Conservation (phyloP, 352 stramenopile species). For the Globisporangium okanoganense region DNA sequence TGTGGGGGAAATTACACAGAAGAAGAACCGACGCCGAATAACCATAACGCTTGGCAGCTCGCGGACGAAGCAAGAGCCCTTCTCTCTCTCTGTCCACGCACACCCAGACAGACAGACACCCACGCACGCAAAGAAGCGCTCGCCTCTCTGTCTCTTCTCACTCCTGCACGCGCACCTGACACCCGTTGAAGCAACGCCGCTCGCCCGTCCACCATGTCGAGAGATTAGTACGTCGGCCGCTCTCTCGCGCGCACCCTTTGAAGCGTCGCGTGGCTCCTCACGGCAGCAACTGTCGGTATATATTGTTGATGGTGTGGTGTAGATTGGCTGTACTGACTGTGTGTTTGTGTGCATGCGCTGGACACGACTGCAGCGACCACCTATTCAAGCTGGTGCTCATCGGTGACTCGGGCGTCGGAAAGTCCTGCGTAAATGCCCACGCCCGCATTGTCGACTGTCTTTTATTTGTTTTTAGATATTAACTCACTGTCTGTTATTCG, state of each 20-base stretch:
- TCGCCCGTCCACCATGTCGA: slow-evolving; percentile 44
- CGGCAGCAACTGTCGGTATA: background rate
- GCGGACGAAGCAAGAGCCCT: slow-evolving; percentile 3
- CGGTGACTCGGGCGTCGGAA: slow-evolving; percentile 97
- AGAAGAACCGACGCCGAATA: slow-evolving; percentile 2
- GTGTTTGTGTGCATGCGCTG: background rate
- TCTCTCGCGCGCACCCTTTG: slow-evolving; percentile 4
- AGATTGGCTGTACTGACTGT: background rate
- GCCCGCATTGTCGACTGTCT: too few species aligned
- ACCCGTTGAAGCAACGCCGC: slow-evolving; percentile 3
- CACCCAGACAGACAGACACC: background rate
- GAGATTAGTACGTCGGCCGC: slow-evolving; percentile 58
- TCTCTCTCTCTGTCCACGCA: background rate
- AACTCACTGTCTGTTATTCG: too few species aligned
- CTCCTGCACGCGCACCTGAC: background rate
- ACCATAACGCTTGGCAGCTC: slow-evolving; percentile 6
- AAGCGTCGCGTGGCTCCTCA: slow-evolving; percentile 11
- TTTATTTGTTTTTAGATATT: too few species aligned
- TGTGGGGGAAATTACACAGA: slow-evolving; percentile 5
- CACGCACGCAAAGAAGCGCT: background rate
- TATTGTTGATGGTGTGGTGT: slow-evolving; percentile 8
- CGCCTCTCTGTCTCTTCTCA: background rate
- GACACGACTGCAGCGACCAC: slow-evolving; percentile 65
- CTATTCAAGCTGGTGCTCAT: slow-evolving; percentile 99
- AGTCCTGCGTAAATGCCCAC: too few species aligned